Evolutionary conservation across 2,329 filamentous ascomycete species (phyloP).

Genomic region (Alternaria brassicicola): DNA sequence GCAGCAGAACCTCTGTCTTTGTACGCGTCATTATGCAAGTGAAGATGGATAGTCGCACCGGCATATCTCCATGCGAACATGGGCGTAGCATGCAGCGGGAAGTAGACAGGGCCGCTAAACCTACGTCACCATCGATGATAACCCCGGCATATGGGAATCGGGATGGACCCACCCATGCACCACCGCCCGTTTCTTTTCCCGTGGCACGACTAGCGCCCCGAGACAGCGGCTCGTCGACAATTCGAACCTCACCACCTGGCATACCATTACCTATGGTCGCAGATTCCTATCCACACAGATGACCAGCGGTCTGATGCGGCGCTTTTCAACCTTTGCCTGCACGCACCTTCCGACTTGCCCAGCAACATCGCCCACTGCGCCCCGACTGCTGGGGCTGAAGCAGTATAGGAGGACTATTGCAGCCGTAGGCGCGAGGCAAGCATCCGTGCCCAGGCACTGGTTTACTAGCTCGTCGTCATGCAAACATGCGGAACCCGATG

Average conservation of each 20-base stretch:
- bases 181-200: slow-evolving; percentile 4
- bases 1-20: slow-evolving; percentile 4
- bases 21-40: slow-evolving; percentile 15
- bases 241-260: slow-evolving; percentile 3
- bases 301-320: slow-evolving; percentile 55
- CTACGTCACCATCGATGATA: slow-evolving; percentile 25
- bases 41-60: slow-evolving; percentile 12
- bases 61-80: slow-evolving; percentile 14
- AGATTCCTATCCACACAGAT: slow-evolving; percentile 41
- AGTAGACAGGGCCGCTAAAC: slow-evolving; percentile 12
- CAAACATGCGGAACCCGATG: slow-evolving; percentile 28
- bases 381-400: slow-evolving; percentile 40
- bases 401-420: slow-evolving; percentile 44
- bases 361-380: slow-evolving; percentile 30
- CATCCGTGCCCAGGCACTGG: slow-evolving; percentile 49
- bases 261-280: slow-evolving; percentile 37
- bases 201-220: slow-evolving; percentile 12
- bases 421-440: slow-evolving; percentile 39
- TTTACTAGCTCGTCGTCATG: slow-evolving; percentile 52
- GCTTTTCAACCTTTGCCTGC: slow-evolving; percentile 52
- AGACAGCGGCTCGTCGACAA: slow-evolving; percentile 6
- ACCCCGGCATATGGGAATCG: slow-evolving; percentile 11
- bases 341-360: slow-evolving; percentile 33
- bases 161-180: slow-evolving; percentile 11
- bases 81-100: slow-evolving; percentile 3